phyloP scores from a whole-genome alignment of 805 yeast species.

The Metschnikowia lunata region DNA sequence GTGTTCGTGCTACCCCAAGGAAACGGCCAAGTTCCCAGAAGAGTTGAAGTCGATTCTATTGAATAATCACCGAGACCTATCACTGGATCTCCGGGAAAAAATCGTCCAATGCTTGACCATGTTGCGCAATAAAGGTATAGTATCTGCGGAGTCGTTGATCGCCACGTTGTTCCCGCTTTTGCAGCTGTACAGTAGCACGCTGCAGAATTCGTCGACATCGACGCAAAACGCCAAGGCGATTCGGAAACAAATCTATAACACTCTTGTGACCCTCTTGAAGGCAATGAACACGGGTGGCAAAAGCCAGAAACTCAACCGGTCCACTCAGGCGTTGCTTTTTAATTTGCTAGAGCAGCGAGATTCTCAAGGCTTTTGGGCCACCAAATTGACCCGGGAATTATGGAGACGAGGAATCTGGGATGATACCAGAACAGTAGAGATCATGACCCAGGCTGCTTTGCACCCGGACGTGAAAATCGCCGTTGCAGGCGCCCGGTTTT shows the following conservation, averaged over 20 bases:
- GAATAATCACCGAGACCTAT: constrained; percentile 74
- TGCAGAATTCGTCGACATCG: constrained; percentile 25
- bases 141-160: constrained; percentile 74
- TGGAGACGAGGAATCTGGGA: constrained; percentile 99
- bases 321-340: constrained; percentile 89
- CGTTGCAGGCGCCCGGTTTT: constrained; percentile 83
- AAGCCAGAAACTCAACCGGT: constrained; percentile 82
- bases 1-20: constrained; percentile 83
- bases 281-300: constrained; percentile 83
- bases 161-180: constrained; percentile 87
- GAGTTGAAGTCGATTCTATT: constrained; percentile 67
- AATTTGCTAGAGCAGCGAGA: constrained; percentile 77
- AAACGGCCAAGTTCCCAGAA: constrained; percentile 77
- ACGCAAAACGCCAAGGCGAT: constrained; percentile 74
- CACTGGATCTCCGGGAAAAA: constrained; percentile 86
- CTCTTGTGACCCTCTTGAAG: constrained; percentile 74
- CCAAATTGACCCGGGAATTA: constrained; percentile 86
- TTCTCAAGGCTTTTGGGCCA: constrained; percentile 88
- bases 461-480: constrained; percentile 86
- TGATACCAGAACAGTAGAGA: constrained; percentile 93
- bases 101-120: constrained; percentile 84
- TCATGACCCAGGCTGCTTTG: constrained; percentile 92
- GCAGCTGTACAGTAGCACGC: constrained; percentile 50
- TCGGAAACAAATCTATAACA: constrained; percentile 76
- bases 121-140: constrained; percentile 80